Base-by-base conservation (phyloP, 73 alveolate species). In the Tetrahymena borealis region DNA sequence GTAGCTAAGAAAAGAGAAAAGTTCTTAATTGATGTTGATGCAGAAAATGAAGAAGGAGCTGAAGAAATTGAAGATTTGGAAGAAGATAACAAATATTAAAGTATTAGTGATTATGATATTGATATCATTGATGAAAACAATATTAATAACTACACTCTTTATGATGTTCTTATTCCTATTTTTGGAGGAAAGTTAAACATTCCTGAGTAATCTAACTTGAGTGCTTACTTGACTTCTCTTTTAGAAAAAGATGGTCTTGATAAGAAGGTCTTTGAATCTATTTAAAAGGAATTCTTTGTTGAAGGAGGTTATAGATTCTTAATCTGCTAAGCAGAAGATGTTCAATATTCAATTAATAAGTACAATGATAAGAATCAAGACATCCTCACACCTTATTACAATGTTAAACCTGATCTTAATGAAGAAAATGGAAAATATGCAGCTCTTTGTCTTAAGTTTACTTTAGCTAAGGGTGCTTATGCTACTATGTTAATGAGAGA, bases 401-500 rank as follows among this genome's bases (percentile, higher is more conserved):
- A 95, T 39, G 78, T 91, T 32, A 11, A 32, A n/a, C 28, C 24
- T 7, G 96, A 93, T 43, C 96, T 95, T 40, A 39, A 90, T 43
- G 94, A 95, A 16, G 94, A 95, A n/a, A 94, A 94, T 39, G 97
- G 95, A 77, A 94, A 91, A 43, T 93, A 95, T 90, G 95, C 97
- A 24, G 98, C 99, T 33, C 93, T 97, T 18, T 97, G 98, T 92
- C 78, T 99, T 32, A 96, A 96, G 90, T 98, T 99, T 95, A 95
- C 95, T 39, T 94, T 99, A 39, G 98, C 99, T 39, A 95, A 97
- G 78, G 97, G 99, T 32, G 95, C 99, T 38, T 99, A 99, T 98
- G 99, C 99, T 15, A 99, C 99, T 20, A 98, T 99, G 99, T 95
- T 98, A 79, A 96, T 99, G 32, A 97, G 99, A 94, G 99, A 99